A percentile compares a stretch with the other conserved stretches of the same genome.
These are phyloP conservation scores for Cornus controversa DNA, from an alignment of 148 eudicot genomes.

Conservation along the genomic window DNA sequence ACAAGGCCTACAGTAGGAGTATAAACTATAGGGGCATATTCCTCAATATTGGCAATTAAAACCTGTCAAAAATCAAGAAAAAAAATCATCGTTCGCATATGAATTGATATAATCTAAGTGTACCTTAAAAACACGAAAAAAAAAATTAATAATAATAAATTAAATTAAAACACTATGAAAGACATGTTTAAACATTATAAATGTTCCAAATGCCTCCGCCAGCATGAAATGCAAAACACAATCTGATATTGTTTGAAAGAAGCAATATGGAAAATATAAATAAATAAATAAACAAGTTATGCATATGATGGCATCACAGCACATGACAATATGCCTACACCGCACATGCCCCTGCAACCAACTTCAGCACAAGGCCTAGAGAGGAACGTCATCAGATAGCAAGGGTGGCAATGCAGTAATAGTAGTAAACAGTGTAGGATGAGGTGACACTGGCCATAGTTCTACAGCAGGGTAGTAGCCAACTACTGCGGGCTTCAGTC, in stretches of 20 bases:
- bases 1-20: constrained; percentile 99
- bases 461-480: neutral
- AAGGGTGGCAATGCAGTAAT: neutral
- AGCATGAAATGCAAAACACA: neutral
- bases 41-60: constrained; percentile 81
- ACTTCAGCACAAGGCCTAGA: neutral
- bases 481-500: neutral
- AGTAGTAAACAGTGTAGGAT: neutral
- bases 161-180: neutral
- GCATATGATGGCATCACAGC: too few species aligned
- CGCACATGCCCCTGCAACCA: neutral
- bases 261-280: neutral
- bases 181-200: neutral
- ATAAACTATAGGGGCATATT: constrained; percentile 95
- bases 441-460: neutral
- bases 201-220: neutral
- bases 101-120: neutral
- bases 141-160: too few species aligned
- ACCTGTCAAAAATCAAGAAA: constrained; percentile 49
- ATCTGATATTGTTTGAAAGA: neutral
- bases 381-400: neutral
- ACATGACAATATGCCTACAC: too few species aligned
- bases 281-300: too few species aligned
- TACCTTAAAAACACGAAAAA: neutral
- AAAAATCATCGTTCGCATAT: neutral